phyloP scores from a whole-genome alignment of 2,329 filamentous ascomycete genomes.

The Myriosclerotinia curreyana region DNA sequence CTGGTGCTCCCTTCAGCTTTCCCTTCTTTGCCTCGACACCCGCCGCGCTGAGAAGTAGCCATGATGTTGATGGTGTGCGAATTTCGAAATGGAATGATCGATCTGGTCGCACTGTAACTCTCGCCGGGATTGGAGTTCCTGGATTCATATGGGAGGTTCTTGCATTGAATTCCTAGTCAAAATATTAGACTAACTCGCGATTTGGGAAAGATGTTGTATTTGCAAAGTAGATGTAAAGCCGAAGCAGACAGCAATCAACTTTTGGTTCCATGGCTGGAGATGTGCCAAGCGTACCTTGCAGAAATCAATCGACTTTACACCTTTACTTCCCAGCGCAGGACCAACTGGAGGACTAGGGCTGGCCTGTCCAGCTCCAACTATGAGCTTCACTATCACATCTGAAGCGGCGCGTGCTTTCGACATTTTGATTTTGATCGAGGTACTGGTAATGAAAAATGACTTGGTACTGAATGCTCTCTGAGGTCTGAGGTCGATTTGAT shows the following conservation, averaged over 20 bases:
- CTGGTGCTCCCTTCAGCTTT: conserved; percentile 64
- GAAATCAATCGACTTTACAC: conserved; percentile 99
- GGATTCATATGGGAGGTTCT: conserved; percentile 78
- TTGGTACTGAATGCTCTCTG: background rate
- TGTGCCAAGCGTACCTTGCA: conserved; percentile 74
- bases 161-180: conserved; percentile 88
- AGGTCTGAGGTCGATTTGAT: conserved; percentile 1
- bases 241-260: background rate
- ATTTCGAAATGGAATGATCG: conserved; percentile 91
- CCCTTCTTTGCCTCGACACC: conserved; percentile 69
- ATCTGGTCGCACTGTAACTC: conserved; percentile 88
- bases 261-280: background rate
- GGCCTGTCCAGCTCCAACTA: conserved; percentile 93
- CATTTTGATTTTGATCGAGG: conserved; percentile 37
- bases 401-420: conserved; percentile 38
- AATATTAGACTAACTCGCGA: conserved; percentile 16
- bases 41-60: conserved; percentile 80
- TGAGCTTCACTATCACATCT: conserved; percentile 90
- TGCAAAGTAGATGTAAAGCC: background rate
- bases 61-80: conserved; percentile 91
- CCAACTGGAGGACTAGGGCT: conserved; percentile 93
- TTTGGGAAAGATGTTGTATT: background rate
- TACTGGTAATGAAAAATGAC: background rate
- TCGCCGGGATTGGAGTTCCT: conserved; percentile 85
- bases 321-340: conserved; percentile 93